Evolutionary conservation across 371 early-diverging fungal genomes (phyloP), one percentile per base, ranked within the genome.

Genomic region (Zopfochytrium polystomum): DNA sequence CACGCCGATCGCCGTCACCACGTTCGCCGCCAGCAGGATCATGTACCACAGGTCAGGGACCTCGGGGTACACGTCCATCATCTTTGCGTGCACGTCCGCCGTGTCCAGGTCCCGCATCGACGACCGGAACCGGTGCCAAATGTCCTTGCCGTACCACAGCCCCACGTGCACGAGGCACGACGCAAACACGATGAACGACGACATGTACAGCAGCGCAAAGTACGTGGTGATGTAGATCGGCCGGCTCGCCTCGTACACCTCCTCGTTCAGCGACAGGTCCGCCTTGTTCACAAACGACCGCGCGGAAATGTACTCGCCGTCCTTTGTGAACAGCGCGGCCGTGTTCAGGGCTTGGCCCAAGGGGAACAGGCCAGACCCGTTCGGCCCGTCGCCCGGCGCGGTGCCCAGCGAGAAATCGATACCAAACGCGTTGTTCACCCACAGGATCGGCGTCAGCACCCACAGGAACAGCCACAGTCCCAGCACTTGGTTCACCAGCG

Each of bases 201-300:
- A 52, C 27, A 50, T 11, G 30, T 46, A 62, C 38, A 60, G 51
- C 11, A 87, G 73, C 25, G 75, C 87, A 81, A 80, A 90, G 63
- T 81, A 83, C n/a, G 82, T 76, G 5, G 90, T 82, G 72, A 91
- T 84, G 68, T 85, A 81, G 15, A 92, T 72, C 45, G 85, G 91
- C 15, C 85, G 83, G 65, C 87, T 83, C 57, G 75, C 71, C 30
- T 73, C 78, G 64, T 91, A 91, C 26, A 26, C 42, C 11, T 11
- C 25, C 26, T 56, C 43, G 44, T 63, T 57, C 32, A 67, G 29
- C 4, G 60, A 27, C 2, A 45, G n/a, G n/a, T n/a, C n/a, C n/a
- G n/a, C n/a, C n/a, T n/a, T n/a, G n/a, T n/a, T n/a, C n/a, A n/a
- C n/a, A 15, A 0, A 48, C 6, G 26, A 7, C 22, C 52, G 52